Base-by-base conservation (phyloP, 2,329 filamentous ascomycete species). In the Fonsecaea pedrosoi region DNA sequence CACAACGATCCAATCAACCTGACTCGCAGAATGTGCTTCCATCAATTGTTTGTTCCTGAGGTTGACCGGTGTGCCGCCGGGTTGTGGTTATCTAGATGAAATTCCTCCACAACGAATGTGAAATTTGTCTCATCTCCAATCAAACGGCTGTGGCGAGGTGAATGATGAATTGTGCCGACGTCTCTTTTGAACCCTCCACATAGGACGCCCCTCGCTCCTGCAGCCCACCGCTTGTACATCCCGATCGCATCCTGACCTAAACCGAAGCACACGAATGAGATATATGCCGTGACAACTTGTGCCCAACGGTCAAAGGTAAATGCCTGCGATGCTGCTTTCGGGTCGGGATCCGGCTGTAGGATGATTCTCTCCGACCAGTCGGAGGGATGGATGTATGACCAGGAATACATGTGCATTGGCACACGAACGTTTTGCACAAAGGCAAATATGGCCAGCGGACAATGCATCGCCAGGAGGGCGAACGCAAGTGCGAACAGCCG, bases 251-350 rank as follows among this genome's bases (percentile, higher is more conserved):
- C 89, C 32, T 79, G 80, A 35, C 88, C 89, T 15, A 87, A 83
- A 8, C 89, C 89, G 70, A 90, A 90, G 72, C 89, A 85, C n/a
- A 84, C 60, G 73, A 90, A 90, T 12, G 87, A 77, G 32, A 87
- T 65, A 66, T 85, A 82, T 0, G 85, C 86, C 3, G 82, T 79
- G 0, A 74, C 81, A 9, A 89, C 78, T 55, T 85, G 82, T 21
- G 85, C 80, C 86, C 86, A 91, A 35, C 84, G 82, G 73, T 89
- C 85, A 66, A 84, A 84, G 53, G 80, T 75, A 45, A 85, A 77
- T 1, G 69, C 9, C 40, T 85, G 82, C 48, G 77, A 42, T 25
- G 81, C 78, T 1, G 83, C 81, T 2, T 84, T 74, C 66, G 82
- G 83, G 18, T 21, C 13, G 13, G 78, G 38, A 21, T 81, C 78